Base-by-base conservation (phyloP, 495 filamentous ascomycete species). In the Neurospora sp. region DNA sequence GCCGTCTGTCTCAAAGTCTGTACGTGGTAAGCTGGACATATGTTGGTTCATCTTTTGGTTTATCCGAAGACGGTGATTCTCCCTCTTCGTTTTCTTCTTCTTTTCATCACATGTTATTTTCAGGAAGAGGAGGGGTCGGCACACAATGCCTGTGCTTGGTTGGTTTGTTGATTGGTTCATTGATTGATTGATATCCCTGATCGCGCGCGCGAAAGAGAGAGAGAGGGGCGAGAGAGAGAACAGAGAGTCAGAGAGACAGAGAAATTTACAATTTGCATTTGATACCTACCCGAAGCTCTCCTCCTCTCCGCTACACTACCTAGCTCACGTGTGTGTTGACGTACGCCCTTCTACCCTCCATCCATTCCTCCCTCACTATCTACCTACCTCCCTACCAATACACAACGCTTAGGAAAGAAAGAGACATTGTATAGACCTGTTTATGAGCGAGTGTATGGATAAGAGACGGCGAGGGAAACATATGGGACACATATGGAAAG, bases 21-120 rank as follows among this genome's bases (percentile, higher is more conserved):
- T 62, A 5, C 31, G 5, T 62, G 20, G 20, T 54, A 5, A 14
- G 12, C 54, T 31, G 54, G 23, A 62, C 54, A 31, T 69, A 73
- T 74, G 71, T 75, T 39, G 39, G 74, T 74, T 71, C 71, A 31
- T 54, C 71, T 69, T 72, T 72, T 69, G 37, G n/a, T 69, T 54
- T 39, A 69, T 39, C 12, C 27, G 38, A 38, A 37, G 27, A 9
- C 44, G 71, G 37, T 4, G 27, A 23, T 16, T 39, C 23, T 8
- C 7, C 5, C 46, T 14, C 10, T 74, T 37, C 35, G 35, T 70
- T 66, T 39, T 66, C 42, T 72, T 72, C 69, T 72, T 41, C 14
- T 66, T 27, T 72, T 35, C 16, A 74, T 40, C 62, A 40, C 72
- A 62, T 46, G 71, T 74, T 39, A 69, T 38, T 44, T 62, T 16